Evolutionary conservation across 2,329 filamentous ascomycete genomes (phyloP).

Genomic region (Xylaria hypoxylon): DNA sequence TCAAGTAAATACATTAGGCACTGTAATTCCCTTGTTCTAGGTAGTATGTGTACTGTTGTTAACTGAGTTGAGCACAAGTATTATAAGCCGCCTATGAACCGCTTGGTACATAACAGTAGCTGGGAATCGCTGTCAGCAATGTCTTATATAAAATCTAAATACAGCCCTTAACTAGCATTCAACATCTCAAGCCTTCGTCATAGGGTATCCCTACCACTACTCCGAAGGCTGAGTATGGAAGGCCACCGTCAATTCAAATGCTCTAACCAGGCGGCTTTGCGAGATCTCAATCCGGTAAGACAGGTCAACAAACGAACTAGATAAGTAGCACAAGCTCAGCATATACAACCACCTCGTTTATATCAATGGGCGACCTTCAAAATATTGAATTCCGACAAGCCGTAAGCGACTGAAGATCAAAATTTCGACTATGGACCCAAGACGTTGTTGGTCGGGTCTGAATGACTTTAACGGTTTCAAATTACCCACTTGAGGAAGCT

Average conservation of each 20-base stretch:
- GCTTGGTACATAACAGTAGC: neutral
- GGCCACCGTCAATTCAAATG: conserved; percentile 30
- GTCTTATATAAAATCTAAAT: conserved; percentile 21
- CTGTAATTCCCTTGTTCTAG: no score
- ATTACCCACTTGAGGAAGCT: conserved; percentile 35
- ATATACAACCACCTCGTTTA: conserved; percentile 22
- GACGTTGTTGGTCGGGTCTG: conserved; percentile 34
- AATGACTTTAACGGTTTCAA: conserved; percentile 33
- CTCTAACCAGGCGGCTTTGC: conserved; percentile 19
- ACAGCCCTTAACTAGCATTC: conserved; percentile 28
- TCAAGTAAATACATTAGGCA: neutral
- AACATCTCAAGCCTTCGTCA: conserved; percentile 32
- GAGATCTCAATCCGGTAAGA: conserved; percentile 26
- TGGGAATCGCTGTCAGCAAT: conserved; percentile 31
- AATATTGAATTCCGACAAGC: conserved; percentile 32
- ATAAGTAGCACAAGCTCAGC: conserved; percentile 15
- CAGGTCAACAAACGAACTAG: conserved; percentile 3
- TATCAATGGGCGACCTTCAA: conserved; percentile 30
- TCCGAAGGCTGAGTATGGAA: conserved; percentile 33
- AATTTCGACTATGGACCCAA: conserved; percentile 30
- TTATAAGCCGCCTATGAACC: neutral
- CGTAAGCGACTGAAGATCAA: conserved; percentile 29
- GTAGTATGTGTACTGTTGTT: neutral
- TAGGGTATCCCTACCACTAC: conserved; percentile 28
- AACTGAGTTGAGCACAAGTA: neutral